These are phyloP conservation scores for Vaccinium vitisidaea DNA, from an alignment of 148 eudicot species.

Conservation along the genomic window DNA sequence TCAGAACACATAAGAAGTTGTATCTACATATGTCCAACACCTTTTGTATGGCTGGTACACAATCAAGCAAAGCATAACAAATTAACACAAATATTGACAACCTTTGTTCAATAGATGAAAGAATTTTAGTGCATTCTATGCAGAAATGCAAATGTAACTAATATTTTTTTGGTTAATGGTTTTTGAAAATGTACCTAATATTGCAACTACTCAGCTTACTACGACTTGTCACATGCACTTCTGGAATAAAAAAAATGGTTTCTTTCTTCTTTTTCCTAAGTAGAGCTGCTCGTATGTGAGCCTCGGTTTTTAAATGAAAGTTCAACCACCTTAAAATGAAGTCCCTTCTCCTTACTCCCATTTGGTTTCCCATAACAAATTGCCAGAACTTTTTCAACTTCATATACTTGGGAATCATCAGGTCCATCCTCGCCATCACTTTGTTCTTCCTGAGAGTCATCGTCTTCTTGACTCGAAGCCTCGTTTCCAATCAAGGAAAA, in stretches of 20 bases:
- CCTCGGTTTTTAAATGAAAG: neutral
- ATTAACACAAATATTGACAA: neutral
- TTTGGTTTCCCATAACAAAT: slow-evolving; percentile 76
- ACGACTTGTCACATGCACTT: neutral
- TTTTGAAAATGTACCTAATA: too few relatives aligned
- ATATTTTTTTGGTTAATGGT: too few relatives aligned
- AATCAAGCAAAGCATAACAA: neutral
- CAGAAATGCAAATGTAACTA: too few relatives aligned
- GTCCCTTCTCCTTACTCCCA: slow-evolving; percentile 19
- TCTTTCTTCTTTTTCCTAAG: neutral
- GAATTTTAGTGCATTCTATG: too few relatives aligned
- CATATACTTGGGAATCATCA: slow-evolving; percentile 44
- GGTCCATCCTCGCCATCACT: slow-evolving; percentile 31
- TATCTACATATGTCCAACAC: neutral
- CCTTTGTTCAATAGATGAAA: too few relatives aligned
- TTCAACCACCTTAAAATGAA: slow-evolving; percentile 61
- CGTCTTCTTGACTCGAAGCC: slow-evolving; percentile 17
- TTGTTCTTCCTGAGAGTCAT: slow-evolving; percentile 21
- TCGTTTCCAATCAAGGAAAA: slow-evolving; percentile 28
- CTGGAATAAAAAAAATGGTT: neutral
- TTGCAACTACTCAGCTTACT: neutral
- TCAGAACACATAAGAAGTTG: too few relatives aligned
- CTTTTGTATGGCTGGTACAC: too few relatives aligned
- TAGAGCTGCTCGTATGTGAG: neutral
- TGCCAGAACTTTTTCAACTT: slow-evolving; percentile 57